Percentiles rank a stretch among this genome's conserved stretches.
These are phyloP conservation scores for Phytomonas sp. DNA, from an alignment of 208 protist species.

Conservation along the genomic window DNA sequence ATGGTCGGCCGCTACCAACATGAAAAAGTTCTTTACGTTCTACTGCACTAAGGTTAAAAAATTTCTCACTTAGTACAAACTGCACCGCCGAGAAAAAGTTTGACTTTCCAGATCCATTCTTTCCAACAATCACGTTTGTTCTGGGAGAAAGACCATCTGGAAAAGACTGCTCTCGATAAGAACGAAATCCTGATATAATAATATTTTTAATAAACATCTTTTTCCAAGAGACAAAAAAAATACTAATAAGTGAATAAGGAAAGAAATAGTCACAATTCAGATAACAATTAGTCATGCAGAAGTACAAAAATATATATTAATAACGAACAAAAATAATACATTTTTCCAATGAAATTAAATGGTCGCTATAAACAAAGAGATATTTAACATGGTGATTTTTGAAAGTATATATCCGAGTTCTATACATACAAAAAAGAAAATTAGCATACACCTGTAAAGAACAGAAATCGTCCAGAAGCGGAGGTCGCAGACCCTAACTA, in stretches of 20 bases:
- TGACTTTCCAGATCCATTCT: constrained; percentile 96
- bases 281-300: background rate
- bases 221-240: background rate
- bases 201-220: constrained; percentile 92
- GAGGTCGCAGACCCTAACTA: background rate
- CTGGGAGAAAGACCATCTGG: constrained; percentile 65
- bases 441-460: background rate
- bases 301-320: background rate
- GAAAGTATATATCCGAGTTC: background rate
- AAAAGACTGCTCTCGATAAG: constrained; percentile 87
- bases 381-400: background rate
- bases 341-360: background rate
- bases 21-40: constrained; percentile 95
- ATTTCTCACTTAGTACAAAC: constrained; percentile 95
- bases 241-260: constrained; percentile 2
- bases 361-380: background rate
- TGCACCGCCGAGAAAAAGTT: constrained; percentile 97
- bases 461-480: background rate
- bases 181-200: constrained; percentile 88
- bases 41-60: constrained; percentile 66
- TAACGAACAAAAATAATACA: background rate
- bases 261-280: background rate
- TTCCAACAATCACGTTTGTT: constrained; percentile 90
- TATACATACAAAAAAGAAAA: background rate
- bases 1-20: constrained; percentile 75